Conservation (phyloP, 2,329 filamentous ascomycete species). For the Fusarium tjaetaba region DNA sequence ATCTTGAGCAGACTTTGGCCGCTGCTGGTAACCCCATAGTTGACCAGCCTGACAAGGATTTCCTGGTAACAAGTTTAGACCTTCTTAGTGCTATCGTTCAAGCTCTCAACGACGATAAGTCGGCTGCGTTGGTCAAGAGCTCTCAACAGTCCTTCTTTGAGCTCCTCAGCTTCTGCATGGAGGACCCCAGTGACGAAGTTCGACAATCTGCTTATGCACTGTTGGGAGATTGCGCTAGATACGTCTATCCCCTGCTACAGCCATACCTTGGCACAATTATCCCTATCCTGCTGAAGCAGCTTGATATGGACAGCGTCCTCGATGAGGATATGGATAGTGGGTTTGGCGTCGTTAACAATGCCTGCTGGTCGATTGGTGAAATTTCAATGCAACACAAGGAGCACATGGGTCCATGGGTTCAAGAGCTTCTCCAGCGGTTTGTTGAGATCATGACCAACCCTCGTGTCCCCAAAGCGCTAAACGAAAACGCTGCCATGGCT, state of each 20-base stretch:
- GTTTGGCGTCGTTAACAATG: slow-evolving; percentile 97
- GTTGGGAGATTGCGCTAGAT: slow-evolving; percentile 93
- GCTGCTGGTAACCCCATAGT: slow-evolving; percentile 73
- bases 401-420: slow-evolving; percentile 79
- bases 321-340: slow-evolving; percentile 85
- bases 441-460: slow-evolving; percentile 86
- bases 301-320: slow-evolving; percentile 80
- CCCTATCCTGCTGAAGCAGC: slow-evolving; percentile 84
- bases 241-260: slow-evolving; percentile 84
- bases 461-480: slow-evolving; percentile 85
- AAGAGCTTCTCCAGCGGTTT: slow-evolving; percentile 79
- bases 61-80: slow-evolving; percentile 93
- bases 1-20: slow-evolving; percentile 82
- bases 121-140: slow-evolving; percentile 77
- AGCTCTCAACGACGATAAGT: slow-evolving; percentile 78
- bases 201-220: slow-evolving; percentile 96
- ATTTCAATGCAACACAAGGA: slow-evolving; percentile 83
- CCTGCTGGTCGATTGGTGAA: slow-evolving; percentile 96
- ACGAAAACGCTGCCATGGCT: slow-evolving; percentile 94
- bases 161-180: slow-evolving; percentile 89
- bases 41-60: slow-evolving; percentile 93
- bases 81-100: slow-evolving; percentile 94
- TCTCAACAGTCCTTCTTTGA: slow-evolving; percentile 90
- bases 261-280: slow-evolving; percentile 78
- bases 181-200: slow-evolving; percentile 89